Evolutionary conservation across 306 rosid species (phyloP).

Genomic region (Pterocarpus santalinus): DNA sequence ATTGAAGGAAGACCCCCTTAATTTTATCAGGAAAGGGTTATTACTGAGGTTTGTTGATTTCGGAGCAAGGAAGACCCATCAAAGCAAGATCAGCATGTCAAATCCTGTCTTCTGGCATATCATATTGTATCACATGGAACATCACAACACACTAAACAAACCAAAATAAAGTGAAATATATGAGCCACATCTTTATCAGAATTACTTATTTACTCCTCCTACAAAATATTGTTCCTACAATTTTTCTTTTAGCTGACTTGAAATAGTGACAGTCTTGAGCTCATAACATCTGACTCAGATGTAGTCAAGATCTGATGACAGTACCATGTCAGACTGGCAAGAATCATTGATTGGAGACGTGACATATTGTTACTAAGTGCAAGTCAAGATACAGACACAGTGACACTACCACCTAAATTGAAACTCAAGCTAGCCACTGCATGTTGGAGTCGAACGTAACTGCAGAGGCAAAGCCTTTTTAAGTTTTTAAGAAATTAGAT

Average conservation of each 20-base stretch:
- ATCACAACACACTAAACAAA: neutral
- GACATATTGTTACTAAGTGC: neutral
- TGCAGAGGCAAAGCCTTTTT: neutral
- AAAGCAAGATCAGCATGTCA: neutral
- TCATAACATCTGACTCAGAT: neutral
- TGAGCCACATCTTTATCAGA: neutral
- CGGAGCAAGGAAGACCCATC: slow-evolving; percentile 1
- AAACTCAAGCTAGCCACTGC: neutral
- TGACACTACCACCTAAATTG: neutral
- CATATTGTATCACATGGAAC: slow-evolving; percentile 4
- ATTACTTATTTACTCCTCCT: neutral
- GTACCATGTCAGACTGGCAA: neutral
- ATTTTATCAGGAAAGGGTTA: neutral
- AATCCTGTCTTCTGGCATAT: slow-evolving; percentile 22
- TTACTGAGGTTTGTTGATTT: neutral
- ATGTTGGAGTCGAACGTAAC: neutral
- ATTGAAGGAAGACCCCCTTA: slow-evolving; percentile 3
- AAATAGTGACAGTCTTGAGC: neutral
- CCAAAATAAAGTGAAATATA: neutral
- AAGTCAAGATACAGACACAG: neutral
- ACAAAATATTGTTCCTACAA: neutral
- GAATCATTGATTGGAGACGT: neutral
- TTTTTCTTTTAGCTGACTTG: neutral
- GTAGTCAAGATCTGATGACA: neutral
- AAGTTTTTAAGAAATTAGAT: neutral